These are phyloP conservation scores for Mycena crocata DNA, from an alignment of 768 basidiomycete species.

Conservation along the genomic window DNA sequence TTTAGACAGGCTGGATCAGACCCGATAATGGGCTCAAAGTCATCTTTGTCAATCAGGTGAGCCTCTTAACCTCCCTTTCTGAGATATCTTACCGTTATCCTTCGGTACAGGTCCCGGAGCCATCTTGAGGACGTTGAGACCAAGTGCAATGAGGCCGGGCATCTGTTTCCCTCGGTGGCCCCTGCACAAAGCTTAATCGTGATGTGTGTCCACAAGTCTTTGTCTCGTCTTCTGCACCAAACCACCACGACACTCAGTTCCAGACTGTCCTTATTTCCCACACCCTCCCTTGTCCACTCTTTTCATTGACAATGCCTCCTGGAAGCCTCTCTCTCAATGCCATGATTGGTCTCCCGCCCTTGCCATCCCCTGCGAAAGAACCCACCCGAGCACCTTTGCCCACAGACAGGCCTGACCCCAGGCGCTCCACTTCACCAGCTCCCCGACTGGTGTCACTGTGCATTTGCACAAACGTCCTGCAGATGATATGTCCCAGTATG, in stretches of 20 bases:
- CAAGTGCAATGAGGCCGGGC: too few relatives aligned
- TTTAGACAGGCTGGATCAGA: neutral
- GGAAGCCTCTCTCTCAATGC: neutral
- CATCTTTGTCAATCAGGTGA: neutral
- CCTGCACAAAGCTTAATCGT: neutral
- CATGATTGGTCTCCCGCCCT: neutral
- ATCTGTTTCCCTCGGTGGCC: too few relatives aligned
- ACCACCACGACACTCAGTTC: constrained; percentile 4
- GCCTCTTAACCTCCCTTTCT: neutral
- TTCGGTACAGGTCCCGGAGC: neutral
- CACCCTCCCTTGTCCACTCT: neutral
- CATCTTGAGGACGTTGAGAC: neutral
- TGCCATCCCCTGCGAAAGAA: constrained; percentile 1
- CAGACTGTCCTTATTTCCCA: neutral
- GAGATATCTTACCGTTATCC: neutral
- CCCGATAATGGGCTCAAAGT: neutral
- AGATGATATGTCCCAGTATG: constrained; percentile 3
- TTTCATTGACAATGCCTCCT: neutral
- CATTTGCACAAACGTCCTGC: neutral
- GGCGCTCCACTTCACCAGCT: neutral
- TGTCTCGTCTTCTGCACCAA: neutral
- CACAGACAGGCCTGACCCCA: neutral
- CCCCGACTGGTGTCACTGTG: neutral
- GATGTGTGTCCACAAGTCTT: constrained; percentile 5
- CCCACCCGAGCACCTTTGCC: neutral